A percentile compares a stretch with the other conserved stretches of the same genome.
These are phyloP conservation scores for Alternaria triticina DNA, from an alignment of 2,329 filamentous ascomycete species.

Conservation along the genomic window DNA sequence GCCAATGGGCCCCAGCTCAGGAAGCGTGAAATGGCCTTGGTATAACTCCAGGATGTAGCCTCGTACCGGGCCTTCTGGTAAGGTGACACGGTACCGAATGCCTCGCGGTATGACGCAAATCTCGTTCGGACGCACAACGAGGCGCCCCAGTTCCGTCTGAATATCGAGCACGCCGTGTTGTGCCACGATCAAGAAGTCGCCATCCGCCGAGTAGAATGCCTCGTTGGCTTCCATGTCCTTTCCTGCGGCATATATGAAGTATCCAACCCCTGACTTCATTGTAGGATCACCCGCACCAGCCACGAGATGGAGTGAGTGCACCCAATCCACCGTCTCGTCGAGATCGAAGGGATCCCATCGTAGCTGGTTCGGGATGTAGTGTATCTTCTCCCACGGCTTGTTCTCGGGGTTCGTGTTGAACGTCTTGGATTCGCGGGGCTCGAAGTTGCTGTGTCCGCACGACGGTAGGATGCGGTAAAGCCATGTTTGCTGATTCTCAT, in stretches of 20 bases:
- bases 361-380: slow-evolving; percentile 80
- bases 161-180: slow-evolving; percentile 71
- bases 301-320: slow-evolving; percentile 72
- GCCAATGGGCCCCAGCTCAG: slow-evolving; percentile 70
- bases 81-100: slow-evolving; percentile 66
- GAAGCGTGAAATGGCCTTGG: slow-evolving; percentile 68
- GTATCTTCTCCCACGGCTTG: slow-evolving; percentile 63
- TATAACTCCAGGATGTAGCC: slow-evolving; percentile 74
- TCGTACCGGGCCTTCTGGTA: slow-evolving; percentile 65
- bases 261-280: slow-evolving; percentile 78
- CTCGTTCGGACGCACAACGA: slow-evolving; percentile 72
- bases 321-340: slow-evolving; percentile 71
- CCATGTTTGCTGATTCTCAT: slow-evolving; percentile 65
- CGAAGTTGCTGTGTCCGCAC: slow-evolving; percentile 63
- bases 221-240: slow-evolving; percentile 75
- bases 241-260: slow-evolving; percentile 80
- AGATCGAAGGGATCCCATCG: slow-evolving; percentile 82
- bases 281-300: slow-evolving; percentile 81
- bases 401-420: slow-evolving; percentile 60
- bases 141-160: slow-evolving; percentile 69
- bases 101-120: slow-evolving; percentile 71
- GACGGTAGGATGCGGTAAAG: slow-evolving; percentile 64
- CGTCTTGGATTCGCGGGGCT: slow-evolving; percentile 55
- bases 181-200: slow-evolving; percentile 70
- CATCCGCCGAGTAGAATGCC: slow-evolving; percentile 83